Evolutionary conservation across 768 basidiomycete genomes (phyloP).

Genomic region (Agrocybe praecox): DNA sequence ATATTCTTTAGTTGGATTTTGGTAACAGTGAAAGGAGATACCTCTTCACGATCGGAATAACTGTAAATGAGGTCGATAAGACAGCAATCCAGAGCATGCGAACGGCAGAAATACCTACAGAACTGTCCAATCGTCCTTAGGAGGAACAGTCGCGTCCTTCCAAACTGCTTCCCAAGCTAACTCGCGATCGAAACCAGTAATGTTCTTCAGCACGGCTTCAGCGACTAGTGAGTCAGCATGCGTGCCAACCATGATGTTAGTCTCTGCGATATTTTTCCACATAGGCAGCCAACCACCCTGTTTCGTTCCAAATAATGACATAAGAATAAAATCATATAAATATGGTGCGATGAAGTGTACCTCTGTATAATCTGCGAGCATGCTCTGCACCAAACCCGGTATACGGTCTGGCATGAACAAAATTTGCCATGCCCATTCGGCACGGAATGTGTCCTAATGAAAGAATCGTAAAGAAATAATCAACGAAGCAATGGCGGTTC

Average conservation of each 20-base stretch:
- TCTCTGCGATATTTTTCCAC: slow-evolving; percentile 91
- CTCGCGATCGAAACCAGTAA: slow-evolving; percentile 62
- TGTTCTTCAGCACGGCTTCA: slow-evolving; percentile 68
- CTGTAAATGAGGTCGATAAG: slow-evolving; percentile 28
- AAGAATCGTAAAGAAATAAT: too few species aligned
- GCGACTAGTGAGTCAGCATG: slow-evolving; percentile 81
- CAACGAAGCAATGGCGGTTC: too few species aligned
- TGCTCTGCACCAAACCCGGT: slow-evolving; percentile 74
- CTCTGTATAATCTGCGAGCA: slow-evolving; percentile 78
- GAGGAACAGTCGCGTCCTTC: slow-evolving; percentile 72
- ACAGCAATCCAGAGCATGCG: background rate
- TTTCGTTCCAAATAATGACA: background rate
- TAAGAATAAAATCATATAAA: background rate
- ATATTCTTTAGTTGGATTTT: background rate
- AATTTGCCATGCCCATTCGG: slow-evolving; percentile 79
- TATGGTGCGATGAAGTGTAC: slow-evolving; percentile 28
- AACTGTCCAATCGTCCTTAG: slow-evolving; percentile 52
- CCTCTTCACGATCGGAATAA: slow-evolving; percentile 77
- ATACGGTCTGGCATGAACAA: slow-evolving; percentile 78
- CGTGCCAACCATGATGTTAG: slow-evolving; percentile 86
- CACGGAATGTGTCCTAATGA: slow-evolving; percentile 82
- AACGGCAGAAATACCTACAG: slow-evolving; percentile 36
- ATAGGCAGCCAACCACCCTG: slow-evolving; percentile 84
- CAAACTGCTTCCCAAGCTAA: slow-evolving; percentile 74
- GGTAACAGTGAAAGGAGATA: slow-evolving; percentile 11